These are phyloP conservation scores for Rhodosporidiobolus sp. DNA, from an alignment of 768 basidiomycete genomes.

Conservation along the genomic window DNA sequence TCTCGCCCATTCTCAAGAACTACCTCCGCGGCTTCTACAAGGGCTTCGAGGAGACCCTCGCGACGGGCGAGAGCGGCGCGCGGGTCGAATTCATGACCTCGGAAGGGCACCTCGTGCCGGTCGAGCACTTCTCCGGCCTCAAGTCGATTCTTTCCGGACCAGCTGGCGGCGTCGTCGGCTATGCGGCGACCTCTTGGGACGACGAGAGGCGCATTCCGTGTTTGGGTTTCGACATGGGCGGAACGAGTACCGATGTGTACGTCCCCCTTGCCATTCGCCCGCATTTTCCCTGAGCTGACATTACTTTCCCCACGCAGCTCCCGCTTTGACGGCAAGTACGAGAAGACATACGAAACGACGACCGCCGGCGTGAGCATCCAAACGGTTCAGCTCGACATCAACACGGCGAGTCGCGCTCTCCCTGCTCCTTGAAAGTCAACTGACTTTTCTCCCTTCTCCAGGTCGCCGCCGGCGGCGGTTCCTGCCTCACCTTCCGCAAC, in stretches of 20 bases:
- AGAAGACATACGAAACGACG: slow-evolving; percentile 90
- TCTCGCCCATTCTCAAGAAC: slow-evolving; percentile 77
- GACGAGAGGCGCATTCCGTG: slow-evolving; percentile 49
- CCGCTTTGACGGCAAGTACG: slow-evolving; percentile 83
- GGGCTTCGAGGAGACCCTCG: slow-evolving; percentile 63
- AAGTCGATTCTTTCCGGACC: slow-evolving; percentile 73
- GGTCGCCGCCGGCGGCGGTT: slow-evolving; percentile 92
- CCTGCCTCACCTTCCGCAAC: slow-evolving; percentile 80
- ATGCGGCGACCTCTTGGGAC: slow-evolving; percentile 85
- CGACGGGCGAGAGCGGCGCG: slow-evolving; percentile 52
- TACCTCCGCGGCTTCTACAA: slow-evolving; percentile 89
- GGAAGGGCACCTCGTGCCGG: slow-evolving; percentile 79
- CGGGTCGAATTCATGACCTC: slow-evolving; percentile 94
- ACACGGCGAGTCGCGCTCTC: slow-evolving; percentile 46
- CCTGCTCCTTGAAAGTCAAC: neutral
- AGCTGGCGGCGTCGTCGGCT: slow-evolving; percentile 93
- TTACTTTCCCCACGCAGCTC: slow-evolving; percentile 54
- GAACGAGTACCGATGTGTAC: slow-evolving; percentile 79
- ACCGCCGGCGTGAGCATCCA: slow-evolving; percentile 92
- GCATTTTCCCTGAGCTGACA: neutral
- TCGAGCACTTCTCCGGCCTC: slow-evolving; percentile 81
- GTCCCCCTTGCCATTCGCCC: neutral
- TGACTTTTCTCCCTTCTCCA: slow-evolving; percentile 49
- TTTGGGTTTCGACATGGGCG: slow-evolving; percentile 75
- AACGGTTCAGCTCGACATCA: slow-evolving; percentile 89